Conservation (phyloP, 2,329 filamentous ascomycete species). For the Talaromyces atroroseus region DNA sequence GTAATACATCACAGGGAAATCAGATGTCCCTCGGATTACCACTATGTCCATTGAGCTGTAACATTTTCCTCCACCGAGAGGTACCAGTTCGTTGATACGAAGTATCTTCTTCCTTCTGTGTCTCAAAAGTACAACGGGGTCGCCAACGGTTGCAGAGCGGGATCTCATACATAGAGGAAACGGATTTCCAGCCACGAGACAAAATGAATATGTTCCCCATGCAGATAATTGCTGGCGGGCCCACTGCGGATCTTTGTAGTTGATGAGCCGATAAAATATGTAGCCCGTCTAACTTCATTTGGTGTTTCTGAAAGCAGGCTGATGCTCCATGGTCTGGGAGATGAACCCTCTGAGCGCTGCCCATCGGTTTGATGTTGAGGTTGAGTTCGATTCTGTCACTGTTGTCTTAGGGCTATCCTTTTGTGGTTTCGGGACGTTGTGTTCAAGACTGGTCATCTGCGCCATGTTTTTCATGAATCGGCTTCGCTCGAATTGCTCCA, state of each 20-base stretch:
- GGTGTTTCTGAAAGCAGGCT: slow-evolving; percentile 60
- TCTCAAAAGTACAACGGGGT: neutral
- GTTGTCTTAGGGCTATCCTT: slow-evolving; percentile 16
- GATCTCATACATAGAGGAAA: neutral
- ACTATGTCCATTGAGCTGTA: neutral
- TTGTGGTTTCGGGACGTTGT: slow-evolving; percentile 20
- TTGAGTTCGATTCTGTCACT: slow-evolving; percentile 26
- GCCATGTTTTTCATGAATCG: slow-evolving; percentile 81
- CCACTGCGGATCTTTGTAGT: neutral
- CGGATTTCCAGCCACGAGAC: neutral
- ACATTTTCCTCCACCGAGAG: neutral
- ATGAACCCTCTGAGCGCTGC: slow-evolving; percentile 79
- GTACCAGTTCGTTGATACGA: neutral
- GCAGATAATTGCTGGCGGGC: neutral
- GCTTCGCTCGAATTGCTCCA: slow-evolving; percentile 76
- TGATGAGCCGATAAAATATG: neutral
- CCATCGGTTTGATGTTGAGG: slow-evolving; percentile 61
- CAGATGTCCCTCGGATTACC: neutral
- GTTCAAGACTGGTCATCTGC: slow-evolving; percentile 52
- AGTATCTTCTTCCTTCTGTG: neutral
- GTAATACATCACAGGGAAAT: neutral
- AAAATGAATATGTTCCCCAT: neutral
- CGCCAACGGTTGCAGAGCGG: neutral
- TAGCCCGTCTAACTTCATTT: neutral
- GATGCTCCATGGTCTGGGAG: slow-evolving; percentile 81